Percentiles rank a stretch among this genome's conserved stretches.
phyloP scores from a whole-genome alignment of 352 stramenopile genomes.

The Phytophthora citrophthora region DNA sequence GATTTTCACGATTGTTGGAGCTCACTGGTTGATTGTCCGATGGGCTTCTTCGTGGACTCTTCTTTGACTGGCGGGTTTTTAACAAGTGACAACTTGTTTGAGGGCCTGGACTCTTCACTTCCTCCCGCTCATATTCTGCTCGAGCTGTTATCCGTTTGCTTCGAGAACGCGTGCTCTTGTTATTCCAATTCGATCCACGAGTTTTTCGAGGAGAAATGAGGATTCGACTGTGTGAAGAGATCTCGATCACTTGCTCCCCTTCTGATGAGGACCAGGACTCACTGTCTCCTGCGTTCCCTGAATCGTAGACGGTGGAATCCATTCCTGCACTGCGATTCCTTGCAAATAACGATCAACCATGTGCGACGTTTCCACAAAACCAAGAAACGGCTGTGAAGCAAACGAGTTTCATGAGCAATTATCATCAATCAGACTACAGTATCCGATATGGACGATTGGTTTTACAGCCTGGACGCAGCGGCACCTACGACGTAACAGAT shows the following conservation, averaged over 20 bases:
- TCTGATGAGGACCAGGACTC: conserved; percentile 32
- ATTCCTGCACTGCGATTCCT: conserved; percentile 20
- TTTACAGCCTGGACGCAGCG: conserved; percentile 19
- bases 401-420: not conserved
- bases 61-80: conserved; percentile 1
- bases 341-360: conserved; percentile 20
- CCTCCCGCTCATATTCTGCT: conserved; percentile 3
- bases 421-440: conserved; percentile 6
- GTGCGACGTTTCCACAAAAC: conserved; percentile 31
- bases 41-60: conserved; percentile 6
- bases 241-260: conserved; percentile 59
- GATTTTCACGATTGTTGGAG: conserved; percentile 15
- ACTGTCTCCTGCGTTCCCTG: conserved; percentile 11
- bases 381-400: conserved; percentile 18
- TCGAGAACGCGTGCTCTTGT: conserved; percentile 9
- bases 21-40: conserved; percentile 8
- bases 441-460: not conserved
- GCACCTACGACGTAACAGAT: conserved; percentile 16
- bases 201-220: conserved; percentile 60
- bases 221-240: conserved; percentile 63
- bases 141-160: conserved; percentile 3
- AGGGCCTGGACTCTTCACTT: not conserved
- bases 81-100: not conserved
- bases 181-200: conserved; percentile 16
- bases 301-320: conserved; percentile 27